Base-by-base conservation (phyloP, 1,284 basidiomycete genomes). In the Ganoderma leucocontextum region DNA sequence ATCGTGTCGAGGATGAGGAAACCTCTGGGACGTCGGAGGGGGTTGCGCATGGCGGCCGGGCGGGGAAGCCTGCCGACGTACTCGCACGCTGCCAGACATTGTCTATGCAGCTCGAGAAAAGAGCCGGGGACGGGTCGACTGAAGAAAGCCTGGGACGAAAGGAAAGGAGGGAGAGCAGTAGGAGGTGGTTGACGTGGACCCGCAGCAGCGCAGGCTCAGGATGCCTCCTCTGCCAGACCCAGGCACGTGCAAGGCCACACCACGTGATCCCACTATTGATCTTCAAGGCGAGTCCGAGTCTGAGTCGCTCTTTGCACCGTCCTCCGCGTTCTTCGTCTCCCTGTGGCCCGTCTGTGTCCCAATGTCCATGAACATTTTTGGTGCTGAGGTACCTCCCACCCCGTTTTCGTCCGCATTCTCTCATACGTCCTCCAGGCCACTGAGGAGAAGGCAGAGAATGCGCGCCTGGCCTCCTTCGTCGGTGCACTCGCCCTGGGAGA, bases 381-480 rank as follows among this genome's bases (percentile, higher is more conserved):
- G 82, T 63, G 78, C 82, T 69, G 83, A 85, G 78, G 84, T 83
- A 33, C 19, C 63, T 15, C 8, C 42, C 13, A n/a, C 36, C 63
- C 12, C 13, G 10, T 9, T 29, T 17, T 55, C 12, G 59, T 38
- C 29, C 33, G 15, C 22, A 5, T 25, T 35, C 17, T 29, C 66
- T 67, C 42, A 70, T 39, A 19, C 7, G 38, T 12, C 42, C 33
- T 41, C 15, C 75, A 97, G 94, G 96, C 96, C 44, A 97, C 96
- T 29, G 96, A 98, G 82, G 97, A 99, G 84, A 94, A 96, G 78
- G 96, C 95, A n/a, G 97, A 99, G 84, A 97, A 97, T 87, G 96
- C 97, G 74, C 96, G 98, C 83, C 91, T 99, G 75, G 96, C 96
- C 4, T 98, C 96, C 4, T 99, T 99, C 81, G 95, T 99, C 69